A percentile compares a stretch with the other conserved stretches of the same genome.
Conservation (phyloP, 2,329 filamentous ascomycete genomes). For the Fusarium burgessii region DNA sequence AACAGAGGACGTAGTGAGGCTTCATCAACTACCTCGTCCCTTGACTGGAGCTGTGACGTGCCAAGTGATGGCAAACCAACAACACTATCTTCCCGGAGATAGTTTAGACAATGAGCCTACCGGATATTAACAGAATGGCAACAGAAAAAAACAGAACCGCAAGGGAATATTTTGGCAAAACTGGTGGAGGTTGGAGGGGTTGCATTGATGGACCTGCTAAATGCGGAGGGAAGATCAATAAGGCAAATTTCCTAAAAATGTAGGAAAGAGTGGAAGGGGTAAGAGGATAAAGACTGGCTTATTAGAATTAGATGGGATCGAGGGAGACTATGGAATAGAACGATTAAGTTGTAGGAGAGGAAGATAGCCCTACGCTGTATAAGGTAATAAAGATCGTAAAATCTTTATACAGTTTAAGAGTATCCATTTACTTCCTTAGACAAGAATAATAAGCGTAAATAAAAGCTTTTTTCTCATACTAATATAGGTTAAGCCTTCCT, state of each 20-base stretch:
- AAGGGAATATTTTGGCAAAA: background rate
- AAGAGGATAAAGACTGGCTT: background rate
- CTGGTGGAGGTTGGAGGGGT: background rate
- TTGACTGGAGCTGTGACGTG: no score
- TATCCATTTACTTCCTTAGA: background rate
- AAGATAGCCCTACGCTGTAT: background rate
- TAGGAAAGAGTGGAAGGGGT: no score
- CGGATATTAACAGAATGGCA: background rate
- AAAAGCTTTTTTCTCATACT: background rate
- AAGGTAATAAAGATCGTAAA: background rate
- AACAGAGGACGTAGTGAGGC: no score
- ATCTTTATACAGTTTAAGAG: background rate
- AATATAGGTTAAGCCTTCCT: background rate
- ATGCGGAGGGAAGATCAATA: background rate
- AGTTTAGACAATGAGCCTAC: no score
- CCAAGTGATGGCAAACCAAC: no score
- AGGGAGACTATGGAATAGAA: background rate
- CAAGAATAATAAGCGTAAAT: background rate
- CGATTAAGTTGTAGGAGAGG: background rate
- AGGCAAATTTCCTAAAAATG: background rate
- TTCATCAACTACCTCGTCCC: no score
- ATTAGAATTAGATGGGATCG: background rate
- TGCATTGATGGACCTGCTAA: fast-evolving
- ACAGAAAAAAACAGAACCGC: background rate
- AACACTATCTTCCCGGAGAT: no score